Evolutionary conservation across 495 filamentous ascomycete species (phyloP).

Genomic region (Aspergillus bertholletiae): DNA sequence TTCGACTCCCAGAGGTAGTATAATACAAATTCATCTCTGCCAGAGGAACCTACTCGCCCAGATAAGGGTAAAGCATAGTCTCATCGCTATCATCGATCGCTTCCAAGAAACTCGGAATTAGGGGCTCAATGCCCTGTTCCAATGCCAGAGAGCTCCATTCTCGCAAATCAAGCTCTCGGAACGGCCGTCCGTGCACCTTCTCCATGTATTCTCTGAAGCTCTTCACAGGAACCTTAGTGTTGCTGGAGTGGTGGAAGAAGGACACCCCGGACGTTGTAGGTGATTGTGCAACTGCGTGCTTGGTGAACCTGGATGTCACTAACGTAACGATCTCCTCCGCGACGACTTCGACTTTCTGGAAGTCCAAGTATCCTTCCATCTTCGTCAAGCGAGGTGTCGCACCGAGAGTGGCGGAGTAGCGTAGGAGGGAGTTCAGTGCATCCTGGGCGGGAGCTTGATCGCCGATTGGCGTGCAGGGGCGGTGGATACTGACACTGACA

Average conservation of each 20-base stretch:
- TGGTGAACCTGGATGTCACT: neutral
- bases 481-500: neutral
- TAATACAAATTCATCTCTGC: no score
- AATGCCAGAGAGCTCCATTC: neutral
- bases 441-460: neutral
- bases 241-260: neutral
- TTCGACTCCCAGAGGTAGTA: no score
- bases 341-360: neutral
- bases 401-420: neutral
- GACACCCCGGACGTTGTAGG: neutral
- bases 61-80: neutral
- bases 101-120: neutral
- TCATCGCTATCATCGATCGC: neutral
- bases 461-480: neutral
- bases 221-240: neutral
- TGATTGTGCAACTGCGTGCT: neutral
- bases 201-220: constrained; percentile 2
- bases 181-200: neutral
- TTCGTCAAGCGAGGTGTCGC: neutral
- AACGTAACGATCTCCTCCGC: neutral
- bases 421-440: neutral
- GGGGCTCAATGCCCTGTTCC: neutral
- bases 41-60: neutral
- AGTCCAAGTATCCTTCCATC: neutral
- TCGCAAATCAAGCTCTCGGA: neutral